Conservation (phyloP, 2,329 filamentous ascomycete genomes). For the Dothideomycetidae sp. region DNA sequence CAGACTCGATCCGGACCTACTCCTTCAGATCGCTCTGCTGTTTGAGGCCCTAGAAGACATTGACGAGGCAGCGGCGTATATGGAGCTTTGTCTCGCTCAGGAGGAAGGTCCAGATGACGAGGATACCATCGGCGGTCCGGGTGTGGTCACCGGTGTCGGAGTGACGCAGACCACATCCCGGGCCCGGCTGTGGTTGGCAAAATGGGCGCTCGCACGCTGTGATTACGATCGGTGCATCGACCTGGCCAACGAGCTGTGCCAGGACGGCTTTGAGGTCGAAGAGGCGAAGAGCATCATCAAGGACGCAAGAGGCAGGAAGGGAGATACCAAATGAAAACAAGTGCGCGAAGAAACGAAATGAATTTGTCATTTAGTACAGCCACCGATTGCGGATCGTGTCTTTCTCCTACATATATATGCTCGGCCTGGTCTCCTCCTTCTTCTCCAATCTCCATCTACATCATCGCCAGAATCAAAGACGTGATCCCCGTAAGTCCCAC, state of each 20-base stretch:
- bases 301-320: conserved; percentile 67
- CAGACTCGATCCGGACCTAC: conserved; percentile 74
- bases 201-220: conserved; percentile 58
- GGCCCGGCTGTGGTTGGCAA: conserved; percentile 85
- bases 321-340: conserved; percentile 25
- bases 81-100: conserved; percentile 89
- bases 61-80: conserved; percentile 75
- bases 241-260: conserved; percentile 78
- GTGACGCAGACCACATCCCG: conserved; percentile 86
- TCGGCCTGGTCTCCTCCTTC: neutral
- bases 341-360: neutral
- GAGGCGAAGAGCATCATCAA: conserved; percentile 87
- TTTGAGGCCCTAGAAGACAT: conserved; percentile 69
- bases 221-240: conserved; percentile 66
- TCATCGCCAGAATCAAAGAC: conserved; percentile 34
- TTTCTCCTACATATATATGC: neutral
- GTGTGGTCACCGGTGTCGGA: conserved; percentile 46
- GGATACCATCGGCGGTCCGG: conserved; percentile 18
- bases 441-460: conserved; percentile 7
- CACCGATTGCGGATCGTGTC: neutral
- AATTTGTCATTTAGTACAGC: too few species aligned
- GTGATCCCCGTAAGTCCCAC: conserved; percentile 41
- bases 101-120: conserved; percentile 53
- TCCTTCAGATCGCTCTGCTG: conserved; percentile 78
- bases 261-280: conserved; percentile 92